A percentile compares a stretch with the other conserved stretches of the same genome.
These are phyloP conservation scores for Salix viminalis DNA, from an alignment of 345 rosid species.

Conservation along the genomic window DNA sequence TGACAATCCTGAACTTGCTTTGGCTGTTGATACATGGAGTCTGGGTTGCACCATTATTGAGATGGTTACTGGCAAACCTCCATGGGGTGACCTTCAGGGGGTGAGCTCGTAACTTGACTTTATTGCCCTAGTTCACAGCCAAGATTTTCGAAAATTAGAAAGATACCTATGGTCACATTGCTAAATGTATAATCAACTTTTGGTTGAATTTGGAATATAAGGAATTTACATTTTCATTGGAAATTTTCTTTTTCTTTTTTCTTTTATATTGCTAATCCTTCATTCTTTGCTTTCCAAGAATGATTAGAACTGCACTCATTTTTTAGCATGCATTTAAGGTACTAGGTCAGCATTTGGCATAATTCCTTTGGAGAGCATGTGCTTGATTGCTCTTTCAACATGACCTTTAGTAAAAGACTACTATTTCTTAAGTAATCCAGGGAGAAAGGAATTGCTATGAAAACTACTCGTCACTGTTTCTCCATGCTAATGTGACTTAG, in stretches of 20 bases:
- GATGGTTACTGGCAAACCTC: conserved; percentile 65
- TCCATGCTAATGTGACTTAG: background rate
- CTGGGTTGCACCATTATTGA: conserved; percentile 69
- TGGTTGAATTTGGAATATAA: background rate
- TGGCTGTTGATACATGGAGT: conserved; percentile 76
- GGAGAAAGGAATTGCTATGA: background rate
- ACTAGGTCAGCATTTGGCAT: background rate
- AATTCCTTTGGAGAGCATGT: background rate
- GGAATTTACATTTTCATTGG: background rate
- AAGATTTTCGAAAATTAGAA: background rate
- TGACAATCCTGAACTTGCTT: conserved; percentile 50
- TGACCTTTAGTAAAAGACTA: background rate
- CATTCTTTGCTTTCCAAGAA: background rate
- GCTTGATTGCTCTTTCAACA: background rate
- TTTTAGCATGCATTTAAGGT: background rate
- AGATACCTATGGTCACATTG: background rate
- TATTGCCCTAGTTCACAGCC: background rate
- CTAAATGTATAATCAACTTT: background rate
- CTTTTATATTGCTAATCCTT: background rate
- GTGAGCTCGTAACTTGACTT: conserved; percentile 32
- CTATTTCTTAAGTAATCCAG: background rate
- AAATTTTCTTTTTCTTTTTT: background rate
- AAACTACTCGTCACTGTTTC: background rate
- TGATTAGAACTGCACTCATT: background rate
- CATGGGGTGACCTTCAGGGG: conserved; percentile 67